Base-by-base conservation (phyloP, 495 filamentous ascomycete genomes). In the Aspergillus avenaceus region DNA sequence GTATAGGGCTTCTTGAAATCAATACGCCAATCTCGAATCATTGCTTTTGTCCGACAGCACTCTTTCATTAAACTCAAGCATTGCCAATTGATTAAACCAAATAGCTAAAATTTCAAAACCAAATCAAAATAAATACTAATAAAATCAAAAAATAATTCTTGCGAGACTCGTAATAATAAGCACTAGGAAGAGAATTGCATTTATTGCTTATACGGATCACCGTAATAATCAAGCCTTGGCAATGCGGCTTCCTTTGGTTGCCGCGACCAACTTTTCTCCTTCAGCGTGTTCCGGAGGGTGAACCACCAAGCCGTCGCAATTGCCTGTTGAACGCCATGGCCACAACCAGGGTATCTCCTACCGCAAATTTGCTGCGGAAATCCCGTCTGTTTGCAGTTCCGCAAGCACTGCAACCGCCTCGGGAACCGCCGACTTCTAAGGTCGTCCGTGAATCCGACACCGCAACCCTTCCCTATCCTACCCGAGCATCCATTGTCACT, bases 401-500 rank as follows among this genome's bases (percentile, higher is more conserved):
- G 1, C 68, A 74, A 37, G 74, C 82, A 8, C 64, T 86, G 18
- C 71, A 74, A 11, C 60, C 63, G 19, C 75, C 80, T 23, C 63
- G 70, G 28, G 67, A 74, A 5, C 53, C 63, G 8, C 54, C 62
- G 18, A 68, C 66, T 4, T 68, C 76, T 11, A 75, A 67, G 45
- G 58, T 58, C 22, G 73, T 65, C 41, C 69, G 58, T 54, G 62
- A 70, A 45, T 86, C 85, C 27, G 69, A 83, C 37, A 86, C 85
- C 21, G 82, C 87, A 24, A 95, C 92, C 23, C 70, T 80, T 16
- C 80, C 81, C 49, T 84, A 85, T 70, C 93, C 93, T n/a, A 90
- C 82, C 49, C 81, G 87, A 61, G 88, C 90, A 54, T 79, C 88
- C 53, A 88, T 99, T 61, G 85, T 88, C 14, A 95, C 91, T 1